Percentiles rank a stretch among this genome's conserved stretches.
These are phyloP conservation scores for Geranium brycei DNA, from an alignment of 345 rosid genomes.

Conservation along the genomic window DNA sequence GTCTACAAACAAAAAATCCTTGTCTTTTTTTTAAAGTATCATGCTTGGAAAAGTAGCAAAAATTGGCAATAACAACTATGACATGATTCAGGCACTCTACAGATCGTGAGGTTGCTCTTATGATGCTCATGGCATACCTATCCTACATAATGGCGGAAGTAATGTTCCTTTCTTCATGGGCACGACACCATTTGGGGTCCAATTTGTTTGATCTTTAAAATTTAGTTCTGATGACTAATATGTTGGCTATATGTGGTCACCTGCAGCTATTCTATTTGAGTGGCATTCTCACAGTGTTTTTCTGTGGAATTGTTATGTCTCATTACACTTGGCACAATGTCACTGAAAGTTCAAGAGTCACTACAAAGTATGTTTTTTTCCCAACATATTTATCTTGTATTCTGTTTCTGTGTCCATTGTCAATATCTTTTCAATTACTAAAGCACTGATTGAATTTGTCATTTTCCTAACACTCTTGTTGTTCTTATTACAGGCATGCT, in stretches of 20 bases:
- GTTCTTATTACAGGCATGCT: constrained; percentile 48
- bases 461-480: constrained; percentile 10
- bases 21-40: background rate
- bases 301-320: constrained; percentile 89
- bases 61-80: background rate
- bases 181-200: background rate
- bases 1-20: background rate
- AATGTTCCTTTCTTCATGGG: constrained; percentile 3
- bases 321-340: constrained; percentile 96
- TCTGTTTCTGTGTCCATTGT: background rate
- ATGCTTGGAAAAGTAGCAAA: background rate
- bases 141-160: constrained; percentile 86
- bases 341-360: constrained; percentile 80
- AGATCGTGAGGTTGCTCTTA: constrained; percentile 77
- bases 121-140: constrained; percentile 88
- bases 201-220: background rate
- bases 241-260: background rate
- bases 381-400: background rate
- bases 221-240: background rate
- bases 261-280: constrained; percentile 73
- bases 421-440: no score
- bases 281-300: constrained; percentile 79
- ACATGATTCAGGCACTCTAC: constrained; percentile 65
- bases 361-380: constrained; percentile 49
- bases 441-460: constrained; percentile 5